These are phyloP conservation scores for Plenodomus tracheiphilus DNA, from an alignment of 2,329 filamentous ascomycete species.

Conservation along the genomic window DNA sequence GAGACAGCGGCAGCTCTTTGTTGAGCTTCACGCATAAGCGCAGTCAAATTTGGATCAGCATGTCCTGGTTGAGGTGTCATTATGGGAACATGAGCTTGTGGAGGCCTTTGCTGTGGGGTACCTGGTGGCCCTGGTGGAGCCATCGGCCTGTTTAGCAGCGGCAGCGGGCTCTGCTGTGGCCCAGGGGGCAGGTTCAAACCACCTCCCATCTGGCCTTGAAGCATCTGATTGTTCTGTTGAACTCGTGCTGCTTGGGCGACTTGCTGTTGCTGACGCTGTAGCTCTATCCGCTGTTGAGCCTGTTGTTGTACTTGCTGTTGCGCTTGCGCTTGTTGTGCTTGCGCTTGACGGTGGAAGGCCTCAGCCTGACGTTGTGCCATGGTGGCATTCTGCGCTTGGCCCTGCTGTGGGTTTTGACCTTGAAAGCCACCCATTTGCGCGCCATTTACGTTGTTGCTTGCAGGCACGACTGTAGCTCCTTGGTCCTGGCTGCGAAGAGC, in stretches of 20 bases:
- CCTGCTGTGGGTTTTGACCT: conserved; percentile 28
- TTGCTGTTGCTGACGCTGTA: conserved; percentile 45
- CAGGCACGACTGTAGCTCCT: conserved; percentile 66
- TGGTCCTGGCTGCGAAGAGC: conserved; percentile 64
- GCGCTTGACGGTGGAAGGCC: conserved; percentile 10
- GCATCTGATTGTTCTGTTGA: conserved; percentile 30
- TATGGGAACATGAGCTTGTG: conserved; percentile 39
- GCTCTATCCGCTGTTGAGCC: conserved; percentile 29
- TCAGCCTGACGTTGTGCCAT: conserved; percentile 36
- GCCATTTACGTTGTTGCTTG: conserved; percentile 59
- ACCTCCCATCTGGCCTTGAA: conserved; percentile 45
- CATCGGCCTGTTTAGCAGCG: conserved; percentile 54
- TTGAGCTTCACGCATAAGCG: conserved; percentile 41
- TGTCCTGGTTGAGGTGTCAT: conserved; percentile 40
- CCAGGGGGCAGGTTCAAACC: conserved; percentile 49
- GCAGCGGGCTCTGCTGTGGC: conserved; percentile 52
- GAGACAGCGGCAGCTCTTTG: conserved; percentile 36
- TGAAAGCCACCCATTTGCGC: conserved; percentile 43
- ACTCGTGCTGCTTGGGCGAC: conserved; percentile 31
- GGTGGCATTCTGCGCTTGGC: conserved; percentile 29
- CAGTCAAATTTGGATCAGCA: conserved; percentile 32
- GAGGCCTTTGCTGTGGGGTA: conserved; percentile 42
- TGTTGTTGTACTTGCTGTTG: conserved; percentile 15
- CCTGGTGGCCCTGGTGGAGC: conserved; percentile 45
- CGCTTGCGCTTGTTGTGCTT: conserved; percentile 6